Base-by-base conservation (phyloP, 2,329 filamentous ascomycete species). In the Aquanectria penicillioides region DNA sequence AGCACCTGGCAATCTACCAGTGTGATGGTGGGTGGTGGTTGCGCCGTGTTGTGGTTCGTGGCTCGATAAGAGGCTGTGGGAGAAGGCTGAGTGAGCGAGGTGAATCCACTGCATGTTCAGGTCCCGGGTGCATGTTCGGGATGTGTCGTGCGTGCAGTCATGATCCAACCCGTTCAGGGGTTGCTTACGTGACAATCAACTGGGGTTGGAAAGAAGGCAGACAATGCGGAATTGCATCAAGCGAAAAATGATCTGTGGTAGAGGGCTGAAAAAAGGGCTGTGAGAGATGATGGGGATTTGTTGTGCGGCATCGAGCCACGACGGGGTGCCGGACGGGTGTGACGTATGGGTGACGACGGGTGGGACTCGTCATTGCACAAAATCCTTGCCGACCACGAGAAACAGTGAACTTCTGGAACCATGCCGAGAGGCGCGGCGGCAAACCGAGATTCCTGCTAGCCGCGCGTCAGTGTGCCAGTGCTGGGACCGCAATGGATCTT, bases 301-400 rank as follows among this genome's bases (percentile, higher is more conserved):
- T 22, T 18, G 12, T 5, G 13, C 31, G 48, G 13, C 13, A 28
- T 51, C 20, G 17, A 41, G 17, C n/a, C 15, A n/a, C 34, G 15
- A 40, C 8, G 15, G 26, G 8, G 17, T 18, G n/a, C n/a, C 20
- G 20, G 6, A 33, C 10, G 26, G 11, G 2, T 12, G 28, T 67
- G 66, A 67, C 66, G 66, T 69, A 66, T 58, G 23, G 41, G 43
- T 65, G 40, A 64, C 48, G 57, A 53, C 6, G 15, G 11, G n/a
- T n/a, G n/a, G 28, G 6, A 28, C 18, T 44, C 25, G 26, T 57
- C 17, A 52, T 25, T 23, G 34, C 33, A 20, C 12, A 12, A 46
- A n/a, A 23, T 12, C 28, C 17, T 28, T 5, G 13, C 26, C 5
- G 41, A 25, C 8, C 17, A 46, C 33, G 40, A 26, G 46, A 51